Evolutionary conservation across 148 eudicot genomes (phyloP), one percentile per base, ranked within the genome.

Genomic region (Rhododendron henanense): DNA sequence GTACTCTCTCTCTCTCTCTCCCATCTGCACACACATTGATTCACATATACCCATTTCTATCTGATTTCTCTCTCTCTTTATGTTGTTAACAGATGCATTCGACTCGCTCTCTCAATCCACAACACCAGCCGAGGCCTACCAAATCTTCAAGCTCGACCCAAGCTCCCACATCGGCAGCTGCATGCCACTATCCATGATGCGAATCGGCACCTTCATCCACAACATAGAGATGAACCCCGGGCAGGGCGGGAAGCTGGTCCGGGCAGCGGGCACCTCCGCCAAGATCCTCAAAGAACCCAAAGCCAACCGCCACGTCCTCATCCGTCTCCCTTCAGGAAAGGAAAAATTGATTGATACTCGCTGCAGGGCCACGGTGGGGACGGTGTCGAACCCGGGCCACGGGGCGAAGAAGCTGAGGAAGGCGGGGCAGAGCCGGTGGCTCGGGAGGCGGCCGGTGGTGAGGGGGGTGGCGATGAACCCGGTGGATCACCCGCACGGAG

Each of bases 381-480:
- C 88, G 1, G 96, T 94, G 0, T 93, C 95, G 1, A 94, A 95
- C 88, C 92, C 94, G 0, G 86, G 86, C 6, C 98, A 94, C 18
- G 90, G 90, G 21, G 88, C 91, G 0, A 94, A 87, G 92, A 94
- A 93, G 91, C 85, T 95, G 10, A 85, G 91, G 55, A 94, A 96
- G 87, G 98, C 98, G 1, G 98, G 98, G 10, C 91, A 93, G 73
- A 93, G 90, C 80, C 81, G 99, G 85, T 95, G 99, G 99, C 89
- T 90, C 3, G 97, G 99, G 4, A 51, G 92, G 37, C 84, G 99
- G 53, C 99, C 98, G 3, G 88, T 69, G 21, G 99, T 96, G n/a
- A 83, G 99, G 16, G 99, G 99, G 33, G 95, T 95, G 61, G 99
- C 99, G 1, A 96, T 94, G 98, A 96, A 96, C 82, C 99, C 99